Percentiles rank a stretch among this genome's conserved stretches.
Conservation (phyloP, 2,329 filamentous ascomycete species). For the Cadophora malorum region DNA sequence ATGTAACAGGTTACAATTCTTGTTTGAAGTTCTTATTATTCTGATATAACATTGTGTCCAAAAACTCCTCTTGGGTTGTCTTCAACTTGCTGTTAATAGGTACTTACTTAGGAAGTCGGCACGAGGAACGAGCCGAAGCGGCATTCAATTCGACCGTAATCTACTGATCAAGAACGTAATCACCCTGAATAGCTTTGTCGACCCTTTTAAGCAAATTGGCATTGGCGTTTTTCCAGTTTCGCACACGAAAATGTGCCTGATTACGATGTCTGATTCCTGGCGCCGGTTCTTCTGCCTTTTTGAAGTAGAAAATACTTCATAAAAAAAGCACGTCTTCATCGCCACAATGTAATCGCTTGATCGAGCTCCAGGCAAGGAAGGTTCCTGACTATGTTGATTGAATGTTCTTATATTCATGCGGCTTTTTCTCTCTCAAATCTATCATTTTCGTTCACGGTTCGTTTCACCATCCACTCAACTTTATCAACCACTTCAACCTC, state of each 20-base stretch:
- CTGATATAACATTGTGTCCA: no score
- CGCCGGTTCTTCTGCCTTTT: not conserved
- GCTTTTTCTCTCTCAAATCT: constrained; percentile 28
- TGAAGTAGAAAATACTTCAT: not conserved
- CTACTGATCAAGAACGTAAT: no score
- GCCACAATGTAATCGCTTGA: no score
- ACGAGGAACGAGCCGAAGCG: not conserved
- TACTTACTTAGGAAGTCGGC: no score
- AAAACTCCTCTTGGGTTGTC: not conserved
- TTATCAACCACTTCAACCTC: not conserved
- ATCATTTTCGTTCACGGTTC: constrained; percentile 26
- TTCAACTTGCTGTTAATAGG: not conserved
- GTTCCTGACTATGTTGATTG: no score
- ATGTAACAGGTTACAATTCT: not conserved
- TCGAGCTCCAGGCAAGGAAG: no score
- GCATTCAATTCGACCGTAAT: not conserved
- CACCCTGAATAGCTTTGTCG: no score
- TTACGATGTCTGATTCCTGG: not conserved
- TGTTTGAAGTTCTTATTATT: no score
- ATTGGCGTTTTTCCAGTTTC: not conserved
- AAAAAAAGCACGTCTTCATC: no score
- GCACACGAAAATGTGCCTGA: not conserved
- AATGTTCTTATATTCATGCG: constrained; percentile 21
- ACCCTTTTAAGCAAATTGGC: not conserved
- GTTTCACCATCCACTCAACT: constrained; percentile 3